Evolutionary conservation across 2,329 filamentous ascomycete species (phyloP).

Genomic region (Claviceps sp.): DNA sequence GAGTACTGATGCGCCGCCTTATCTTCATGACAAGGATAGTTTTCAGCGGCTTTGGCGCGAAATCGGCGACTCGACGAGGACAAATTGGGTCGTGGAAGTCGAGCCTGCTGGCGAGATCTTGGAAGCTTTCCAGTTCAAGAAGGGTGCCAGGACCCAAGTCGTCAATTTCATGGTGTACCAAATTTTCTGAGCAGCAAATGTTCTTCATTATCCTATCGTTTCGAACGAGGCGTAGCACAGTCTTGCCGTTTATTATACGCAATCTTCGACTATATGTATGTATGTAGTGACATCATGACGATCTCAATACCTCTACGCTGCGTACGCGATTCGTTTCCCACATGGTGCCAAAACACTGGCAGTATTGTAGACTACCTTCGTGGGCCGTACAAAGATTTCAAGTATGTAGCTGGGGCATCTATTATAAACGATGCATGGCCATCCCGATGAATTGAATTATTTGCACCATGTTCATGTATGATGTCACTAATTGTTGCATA

Average conservation of each 20-base stretch:
- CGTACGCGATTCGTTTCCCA: too few species aligned
- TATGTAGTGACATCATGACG: too few species aligned
- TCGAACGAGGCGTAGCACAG: neutral
- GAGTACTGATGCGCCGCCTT: slow-evolving; percentile 18
- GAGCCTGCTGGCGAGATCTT: slow-evolving; percentile 16
- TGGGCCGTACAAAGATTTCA: too few species aligned
- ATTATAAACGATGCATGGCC: too few species aligned
- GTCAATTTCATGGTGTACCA: slow-evolving; percentile 24
- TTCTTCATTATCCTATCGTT: neutral
- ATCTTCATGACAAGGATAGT: slow-evolving; percentile 33
- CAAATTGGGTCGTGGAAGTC: slow-evolving; percentile 33
- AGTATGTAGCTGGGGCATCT: too few species aligned
- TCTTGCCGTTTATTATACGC: neutral
- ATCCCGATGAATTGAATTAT: too few species aligned
- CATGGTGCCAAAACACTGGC: too few species aligned
- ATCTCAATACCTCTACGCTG: too few species aligned
- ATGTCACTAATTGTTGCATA: too few species aligned
- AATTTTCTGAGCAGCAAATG: slow-evolving; percentile 9
- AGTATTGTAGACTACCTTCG: too few species aligned
- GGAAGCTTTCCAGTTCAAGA: slow-evolving; percentile 13
- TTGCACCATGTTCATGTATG: too few species aligned
- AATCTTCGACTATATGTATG: neutral
- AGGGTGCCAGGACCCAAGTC: slow-evolving; percentile 11
- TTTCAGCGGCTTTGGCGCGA: slow-evolving; percentile 42
- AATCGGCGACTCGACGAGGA: slow-evolving; percentile 33